phyloP scores from a whole-genome alignment of 495 filamentous ascomycete species.

The Elaphomyces granulatus region DNA sequence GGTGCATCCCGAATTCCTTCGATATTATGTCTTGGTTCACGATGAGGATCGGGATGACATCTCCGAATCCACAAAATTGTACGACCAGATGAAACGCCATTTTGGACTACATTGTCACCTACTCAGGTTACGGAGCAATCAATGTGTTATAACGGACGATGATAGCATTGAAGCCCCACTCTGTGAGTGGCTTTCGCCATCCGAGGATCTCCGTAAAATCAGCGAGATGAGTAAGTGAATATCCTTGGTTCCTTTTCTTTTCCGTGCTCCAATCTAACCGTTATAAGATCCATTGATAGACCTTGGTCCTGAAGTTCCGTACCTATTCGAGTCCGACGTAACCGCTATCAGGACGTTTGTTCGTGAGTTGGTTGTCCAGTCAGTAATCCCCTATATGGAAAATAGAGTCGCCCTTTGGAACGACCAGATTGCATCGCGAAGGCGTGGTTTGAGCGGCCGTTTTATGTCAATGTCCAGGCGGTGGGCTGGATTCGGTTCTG shows the following conservation, averaged over 20 bases:
- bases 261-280: conserved; percentile 10
- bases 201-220: conserved; percentile 67
- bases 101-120: conserved; percentile 94
- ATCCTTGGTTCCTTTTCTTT: conserved; percentile 1
- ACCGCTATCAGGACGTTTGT: conserved; percentile 76
- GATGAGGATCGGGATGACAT: conserved; percentile 93
- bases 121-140: conserved; percentile 65
- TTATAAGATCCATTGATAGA: conserved; percentile 35
- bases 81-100: conserved; percentile 95
- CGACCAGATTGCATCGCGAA: conserved; percentile 84
- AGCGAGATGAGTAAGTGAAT: conserved; percentile 38
- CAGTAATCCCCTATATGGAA: conserved; percentile 90
- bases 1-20: conserved; percentile 75
- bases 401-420: conserved; percentile 83
- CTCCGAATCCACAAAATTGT: conserved; percentile 68
- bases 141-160: conserved; percentile 82
- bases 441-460: conserved; percentile 73
- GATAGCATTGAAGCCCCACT: conserved; percentile 68
- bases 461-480: conserved; percentile 86
- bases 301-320: conserved; percentile 54
- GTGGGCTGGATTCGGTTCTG: conserved; percentile 64
- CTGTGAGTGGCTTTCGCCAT: conserved; percentile 77
- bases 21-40: conserved; percentile 95
- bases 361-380: conserved; percentile 85
- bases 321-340: conserved; percentile 82